A percentile compares a stretch with the other conserved stretches of the same genome.
Evolutionary conservation across 371 early-diverging fungal species (phyloP).

Genomic region (Mortierella sp.): DNA sequence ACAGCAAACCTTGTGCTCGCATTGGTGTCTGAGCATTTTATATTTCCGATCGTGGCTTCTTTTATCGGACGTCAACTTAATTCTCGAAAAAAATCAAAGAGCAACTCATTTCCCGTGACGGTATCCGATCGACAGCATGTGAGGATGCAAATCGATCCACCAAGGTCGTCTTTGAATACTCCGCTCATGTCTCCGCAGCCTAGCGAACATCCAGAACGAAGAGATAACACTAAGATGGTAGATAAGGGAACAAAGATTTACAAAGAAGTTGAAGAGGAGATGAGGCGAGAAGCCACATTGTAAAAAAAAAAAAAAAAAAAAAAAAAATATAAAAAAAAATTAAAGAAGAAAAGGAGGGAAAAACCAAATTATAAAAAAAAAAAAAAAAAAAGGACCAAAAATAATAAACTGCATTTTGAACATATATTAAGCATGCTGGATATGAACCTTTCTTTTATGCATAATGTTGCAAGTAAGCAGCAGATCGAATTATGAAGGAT

Average conservation of each 20-base stretch:
- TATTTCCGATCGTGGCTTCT: conserved; percentile 45
- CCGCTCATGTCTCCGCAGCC: conserved; percentile 14
- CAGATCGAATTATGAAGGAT: too few species aligned
- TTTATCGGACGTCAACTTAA: conserved; percentile 23
- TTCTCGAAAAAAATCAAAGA: conserved; percentile 5
- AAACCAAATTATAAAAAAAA: too few species aligned
- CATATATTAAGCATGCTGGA: too few species aligned
- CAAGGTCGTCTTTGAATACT: not conserved
- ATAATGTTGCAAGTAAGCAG: too few species aligned
- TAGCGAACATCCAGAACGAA: not conserved
- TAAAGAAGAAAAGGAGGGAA: too few species aligned
- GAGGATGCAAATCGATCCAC: conserved; percentile 12
- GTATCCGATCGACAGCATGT: not conserved
- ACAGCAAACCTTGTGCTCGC: conserved; percentile 26
- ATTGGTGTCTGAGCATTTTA: conserved; percentile 17
- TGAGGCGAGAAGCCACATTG: conserved; percentile 31
- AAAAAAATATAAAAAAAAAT: not conserved
- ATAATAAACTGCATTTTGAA: too few species aligned
- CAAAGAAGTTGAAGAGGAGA: conserved; percentile 63
- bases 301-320: not conserved
- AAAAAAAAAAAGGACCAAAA: too few species aligned
- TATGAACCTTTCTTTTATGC: too few species aligned
- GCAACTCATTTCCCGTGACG: not conserved
- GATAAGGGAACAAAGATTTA: conserved; percentile 59
- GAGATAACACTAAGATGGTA: not conserved